Evolutionary conservation across 768 basidiomycete species (phyloP), one percentile per base, ranked within the genome.

Genomic region (Coprinopsis cinerea): DNA sequence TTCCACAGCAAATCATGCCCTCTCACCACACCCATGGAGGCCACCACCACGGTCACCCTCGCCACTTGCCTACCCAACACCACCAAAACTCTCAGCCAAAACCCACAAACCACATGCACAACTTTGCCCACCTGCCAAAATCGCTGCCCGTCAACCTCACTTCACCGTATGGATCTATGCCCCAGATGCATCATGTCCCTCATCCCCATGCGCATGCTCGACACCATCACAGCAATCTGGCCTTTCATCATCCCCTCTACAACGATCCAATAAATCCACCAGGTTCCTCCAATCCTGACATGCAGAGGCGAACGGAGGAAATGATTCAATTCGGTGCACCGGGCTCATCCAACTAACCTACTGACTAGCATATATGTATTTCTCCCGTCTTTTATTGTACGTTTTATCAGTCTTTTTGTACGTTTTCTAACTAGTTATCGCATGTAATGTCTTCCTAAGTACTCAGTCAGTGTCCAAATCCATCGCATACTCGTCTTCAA

Each of bases 141-240:
- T 34, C 46, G 27, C 39, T 37, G 20, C 66, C 74, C 3, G 70
- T 80, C 27, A 70, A 75, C 1, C 67, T 85, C 24, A 79, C 75
- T 47, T 66, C 79, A n/a, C 77, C 82, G 15, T 87, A 82, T 60
- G 65, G 76, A 13, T 64, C 74, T 13, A 61, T 44, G 15, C 42
- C 49, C 3, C 82, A 78, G 59, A 85, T 89, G 83, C 86, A 88
- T 57, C 87, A 88, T 55, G 83, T 88, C 39, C 83, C 86, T 1
- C 86, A 88, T 55, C 84, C 86, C 1, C 86, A 88, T 51, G 83
- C 85, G 0, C 85, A 88, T 57, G 81, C 85, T 0, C 77, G 84
- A 27, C 83, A 85, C 54, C 86, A 83, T 54, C 82, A 83, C 57
- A 74, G 77, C 2, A 71, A 75, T 52, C 54, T 82, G 54, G 54